phyloP scores from a whole-genome alignment of 2,329 filamentous ascomycete genomes.

The Monosporascus sp. region DNA sequence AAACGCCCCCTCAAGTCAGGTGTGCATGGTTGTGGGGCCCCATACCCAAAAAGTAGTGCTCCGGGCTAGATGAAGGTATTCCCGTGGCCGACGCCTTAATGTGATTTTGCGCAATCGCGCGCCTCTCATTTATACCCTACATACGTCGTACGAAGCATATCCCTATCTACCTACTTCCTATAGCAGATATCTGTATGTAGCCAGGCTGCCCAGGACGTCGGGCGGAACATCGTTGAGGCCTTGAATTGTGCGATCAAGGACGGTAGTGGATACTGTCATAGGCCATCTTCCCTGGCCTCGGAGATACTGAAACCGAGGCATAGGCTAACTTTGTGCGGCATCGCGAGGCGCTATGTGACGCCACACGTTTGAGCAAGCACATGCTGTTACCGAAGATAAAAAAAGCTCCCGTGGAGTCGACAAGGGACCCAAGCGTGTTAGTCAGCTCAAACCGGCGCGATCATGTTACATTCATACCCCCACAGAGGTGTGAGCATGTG shows the following conservation, averaged over 20 bases:
- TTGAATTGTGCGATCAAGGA: neutral
- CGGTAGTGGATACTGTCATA: neutral
- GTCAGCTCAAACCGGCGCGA: constrained; percentile 14
- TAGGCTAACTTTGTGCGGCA: neutral
- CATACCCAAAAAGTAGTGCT: too few relatives aligned
- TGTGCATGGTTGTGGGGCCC: neutral
- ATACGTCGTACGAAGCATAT: too few relatives aligned
- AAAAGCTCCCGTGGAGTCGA: neutral
- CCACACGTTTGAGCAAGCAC: constrained; percentile 13
- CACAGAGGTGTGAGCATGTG: constrained; percentile 13
- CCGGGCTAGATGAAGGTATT: too few relatives aligned
- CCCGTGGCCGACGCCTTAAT: too few relatives aligned
- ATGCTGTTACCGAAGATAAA: constrained; percentile 3
- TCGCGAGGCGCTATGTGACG: constrained; percentile 7
- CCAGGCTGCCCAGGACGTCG: too few relatives aligned
- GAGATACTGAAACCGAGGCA: neutral
- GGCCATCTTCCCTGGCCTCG: neutral
- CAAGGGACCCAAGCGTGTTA: neutral
- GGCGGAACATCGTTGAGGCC: too few relatives aligned
- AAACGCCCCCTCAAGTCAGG: neutral
- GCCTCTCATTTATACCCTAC: too few relatives aligned
- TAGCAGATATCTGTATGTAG: too few relatives aligned
- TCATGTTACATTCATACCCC: constrained; percentile 22
- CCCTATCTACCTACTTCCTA: too few relatives aligned
- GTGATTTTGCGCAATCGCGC: too few relatives aligned